Evolutionary conservation across 441 rosid species (phyloP).

Genomic region (Theobroma grandiflorum): DNA sequence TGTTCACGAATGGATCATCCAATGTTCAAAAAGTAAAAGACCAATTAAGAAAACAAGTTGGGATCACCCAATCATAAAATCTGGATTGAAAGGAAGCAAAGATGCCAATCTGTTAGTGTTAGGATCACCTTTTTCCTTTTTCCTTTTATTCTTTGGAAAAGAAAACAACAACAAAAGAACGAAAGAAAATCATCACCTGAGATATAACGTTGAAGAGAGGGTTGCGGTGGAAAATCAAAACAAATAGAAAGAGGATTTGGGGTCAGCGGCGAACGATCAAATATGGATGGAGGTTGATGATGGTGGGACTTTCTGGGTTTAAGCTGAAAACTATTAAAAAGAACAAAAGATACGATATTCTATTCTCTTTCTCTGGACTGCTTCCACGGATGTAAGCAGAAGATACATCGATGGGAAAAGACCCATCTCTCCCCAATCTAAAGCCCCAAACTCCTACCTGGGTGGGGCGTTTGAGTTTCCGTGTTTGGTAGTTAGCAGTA

Average conservation of each 20-base stretch:
- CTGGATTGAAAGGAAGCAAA: background rate
- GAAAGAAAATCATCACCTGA: conserved; percentile 11
- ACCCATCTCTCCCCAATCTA: too few relatives aligned
- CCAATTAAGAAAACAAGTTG: background rate
- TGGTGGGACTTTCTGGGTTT: background rate
- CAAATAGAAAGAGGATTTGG: background rate
- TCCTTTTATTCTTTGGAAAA: background rate
- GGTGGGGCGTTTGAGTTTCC: background rate
- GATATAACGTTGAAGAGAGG: background rate
- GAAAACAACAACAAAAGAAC: background rate
- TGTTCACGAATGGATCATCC: background rate
- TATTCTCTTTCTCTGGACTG: conserved; percentile 8
- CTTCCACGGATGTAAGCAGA: conserved; percentile 4
- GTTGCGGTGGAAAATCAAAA: conserved; percentile 2
- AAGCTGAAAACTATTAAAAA: background rate
- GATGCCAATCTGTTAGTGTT: background rate
- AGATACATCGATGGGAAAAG: background rate
- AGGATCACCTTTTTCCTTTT: background rate
- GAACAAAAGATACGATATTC: background rate
- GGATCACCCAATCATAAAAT: background rate
- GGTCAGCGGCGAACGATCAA: background rate
- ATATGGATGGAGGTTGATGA: background rate
- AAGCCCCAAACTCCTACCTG: background rate
- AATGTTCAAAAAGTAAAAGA: background rate
- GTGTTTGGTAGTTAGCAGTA: conserved; percentile 27